phyloP scores from a whole-genome alignment of 192 early-diverging fungal genomes.

The Mortierella hygrophila region DNA sequence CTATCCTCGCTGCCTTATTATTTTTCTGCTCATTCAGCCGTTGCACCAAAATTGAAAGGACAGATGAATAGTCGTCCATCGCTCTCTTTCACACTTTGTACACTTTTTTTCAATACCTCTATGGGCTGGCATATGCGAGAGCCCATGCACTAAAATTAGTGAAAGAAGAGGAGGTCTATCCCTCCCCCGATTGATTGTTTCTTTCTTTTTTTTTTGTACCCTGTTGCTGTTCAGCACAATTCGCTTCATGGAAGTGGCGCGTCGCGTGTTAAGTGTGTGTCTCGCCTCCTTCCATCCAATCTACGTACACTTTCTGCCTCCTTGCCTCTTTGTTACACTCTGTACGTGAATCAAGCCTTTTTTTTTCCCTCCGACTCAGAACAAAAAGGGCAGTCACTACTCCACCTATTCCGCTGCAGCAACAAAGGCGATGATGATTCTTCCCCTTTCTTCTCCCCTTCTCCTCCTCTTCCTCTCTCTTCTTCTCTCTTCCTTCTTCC shows the following conservation, averaged over 20 bases:
- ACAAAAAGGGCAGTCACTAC: neutral
- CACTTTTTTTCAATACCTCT: neutral
- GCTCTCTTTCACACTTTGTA: neutral
- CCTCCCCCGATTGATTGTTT: slow-evolving; percentile 1
- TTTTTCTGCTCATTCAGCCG: neutral
- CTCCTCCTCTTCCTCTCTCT: neutral
- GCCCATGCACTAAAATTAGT: slow-evolving; percentile 7
- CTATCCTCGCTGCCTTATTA: neutral
- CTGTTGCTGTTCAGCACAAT: neutral
- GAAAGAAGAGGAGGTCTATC: neutral
- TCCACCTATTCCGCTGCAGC: neutral
- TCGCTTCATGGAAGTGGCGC: neutral
- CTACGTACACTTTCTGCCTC: neutral
- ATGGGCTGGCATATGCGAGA: neutral
- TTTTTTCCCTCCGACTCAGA: neutral
- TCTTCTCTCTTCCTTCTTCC: neutral
- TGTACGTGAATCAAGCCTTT: neutral
- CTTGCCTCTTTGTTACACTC: neutral
- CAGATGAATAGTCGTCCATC: neutral
- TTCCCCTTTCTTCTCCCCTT: neutral
- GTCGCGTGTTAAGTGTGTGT: neutral
- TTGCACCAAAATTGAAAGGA: neutral
- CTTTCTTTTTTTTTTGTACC: neutral
- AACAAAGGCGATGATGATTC: neutral
- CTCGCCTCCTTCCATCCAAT: neutral